Base-by-base conservation (phyloP, 2,329 filamentous ascomycete species). In the Pezicula carpinea region DNA sequence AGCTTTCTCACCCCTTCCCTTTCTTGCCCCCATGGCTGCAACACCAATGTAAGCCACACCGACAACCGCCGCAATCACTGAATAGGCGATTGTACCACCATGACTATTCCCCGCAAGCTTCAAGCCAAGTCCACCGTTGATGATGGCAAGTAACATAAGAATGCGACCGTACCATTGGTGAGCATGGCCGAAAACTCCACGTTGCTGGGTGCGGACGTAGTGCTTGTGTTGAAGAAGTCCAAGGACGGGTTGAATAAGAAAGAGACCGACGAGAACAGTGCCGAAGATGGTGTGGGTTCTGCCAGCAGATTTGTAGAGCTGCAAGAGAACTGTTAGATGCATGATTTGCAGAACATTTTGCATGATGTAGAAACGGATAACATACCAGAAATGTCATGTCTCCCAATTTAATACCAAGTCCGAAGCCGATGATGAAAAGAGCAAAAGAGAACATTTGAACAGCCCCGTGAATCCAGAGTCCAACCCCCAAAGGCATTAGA, bases 71-170 rank as follows among this genome's bases (percentile, higher is more conserved):
- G 79, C 70, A 21, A 83, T 64, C 5, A 83, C 73, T 0, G 72
- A 64, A 61, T 84, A 85, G 0, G 74, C 76, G 40, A 79, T 71
- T 44, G 76, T 62, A 38, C 74, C 72, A 10, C 61, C 57, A 3
- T 51, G 63, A 1, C 64, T 53, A 1, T 72, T 69, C 14, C 55
- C 52, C 1, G 76, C 69, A 14, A 82, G 66, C 53, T 73, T 51
- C 22, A 86, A 65, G 3, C 82, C 82, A 4, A 85, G 63, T 0
- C 81, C 82, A 46, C 82, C 82, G 56, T 85, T 85, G 55, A 85
- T 61, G 38, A 84, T 69, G 21, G 79, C 82, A 3, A 84, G 59
- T 15, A 77, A 46, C 52, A 86, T 76, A 36, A 85, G 62, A 1
- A 67, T 56, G 15, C 82, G 74, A 11, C 82, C 82, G 56, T 74